Evolutionary conservation across 2,329 filamentous ascomycete genomes (phyloP), one percentile per base, ranked within the genome.

Genomic region (Mollisia scopiformis): DNA sequence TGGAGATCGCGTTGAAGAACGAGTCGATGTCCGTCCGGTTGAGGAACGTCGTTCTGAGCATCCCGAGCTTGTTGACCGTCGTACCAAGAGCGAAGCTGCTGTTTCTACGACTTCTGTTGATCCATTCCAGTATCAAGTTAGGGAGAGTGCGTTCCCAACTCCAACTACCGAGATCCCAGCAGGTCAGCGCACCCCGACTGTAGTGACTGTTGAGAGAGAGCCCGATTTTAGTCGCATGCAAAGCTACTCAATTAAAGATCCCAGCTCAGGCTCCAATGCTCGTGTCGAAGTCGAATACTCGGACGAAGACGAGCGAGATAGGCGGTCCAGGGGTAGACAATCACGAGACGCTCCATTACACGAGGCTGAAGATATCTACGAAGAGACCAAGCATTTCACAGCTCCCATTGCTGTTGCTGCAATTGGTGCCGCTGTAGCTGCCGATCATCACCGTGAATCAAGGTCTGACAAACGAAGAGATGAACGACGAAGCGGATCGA

Each of bases 111-210:
- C 64, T 14, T 68, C 72, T 53, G 72, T 84, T 69, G 82, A 88
- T 72, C 83, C 84, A 19, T 87, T 88, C 71, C 79, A 85, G 70
- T 88, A 78, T 69, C 84, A 83, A 72, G 82, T 87, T 62, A 66
- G 78, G 43, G 77, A 83, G 62, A 79, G 82, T 68, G 79, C 79
- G n/a, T 84, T 84, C 61, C 73, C 75, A 52, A 81, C 80, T 10
- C 79, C 82, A 13, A 77, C 79, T 0, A 70, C 71, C 4, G 64
- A 67, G 23, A 58, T 61, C 11, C 41, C 55, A 19, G 50, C 54
- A 35, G 55, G 49, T 28, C 67, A 66, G 62, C 53, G 59, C n/a
- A 23, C 19, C 5, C 84, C 82, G 6, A 77, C 76, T 61, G 74
- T 87, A 47, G 75, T 83, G 41, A 84, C 82, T 2, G 79, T 86